A percentile compares a stretch with the other conserved stretches of the same genome.
phyloP scores from a whole-genome alignment of 1,284 basidiomycete genomes.

The Ceratobasidium sp. region DNA sequence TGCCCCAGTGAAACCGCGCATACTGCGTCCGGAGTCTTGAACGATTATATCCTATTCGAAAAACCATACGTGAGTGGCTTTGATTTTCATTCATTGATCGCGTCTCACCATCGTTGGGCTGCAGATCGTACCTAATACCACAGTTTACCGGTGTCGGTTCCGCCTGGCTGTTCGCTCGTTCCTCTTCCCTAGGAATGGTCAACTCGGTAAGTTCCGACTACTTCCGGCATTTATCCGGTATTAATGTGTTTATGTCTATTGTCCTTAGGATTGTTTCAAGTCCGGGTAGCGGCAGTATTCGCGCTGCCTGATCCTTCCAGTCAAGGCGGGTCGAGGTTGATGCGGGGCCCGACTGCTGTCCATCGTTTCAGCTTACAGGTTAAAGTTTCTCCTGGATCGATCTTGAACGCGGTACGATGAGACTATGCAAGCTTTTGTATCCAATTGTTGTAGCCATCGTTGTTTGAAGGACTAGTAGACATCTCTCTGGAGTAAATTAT shows the following conservation, averaged over 20 bases:
- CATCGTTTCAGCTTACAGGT: constrained; percentile 43
- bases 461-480: too few relatives aligned
- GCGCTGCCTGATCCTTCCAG: constrained; percentile 27
- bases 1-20: constrained; percentile 27
- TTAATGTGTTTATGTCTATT: neutral
- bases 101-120: neutral
- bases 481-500: too few relatives aligned
- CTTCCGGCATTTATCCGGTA: constrained; percentile 1
- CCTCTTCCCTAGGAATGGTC: constrained; percentile 35
- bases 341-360: constrained; percentile 30
- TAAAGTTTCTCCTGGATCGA: constrained; percentile 43
- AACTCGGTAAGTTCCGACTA: constrained; percentile 18
- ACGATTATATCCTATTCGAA: constrained; percentile 42
- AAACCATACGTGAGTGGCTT: constrained; percentile 30
- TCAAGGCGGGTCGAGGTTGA: constrained; percentile 19
- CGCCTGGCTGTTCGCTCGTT: constrained; percentile 29
- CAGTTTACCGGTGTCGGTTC: constrained; percentile 40
- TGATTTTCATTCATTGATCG: neutral
- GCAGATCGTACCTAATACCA: constrained; percentile 33
- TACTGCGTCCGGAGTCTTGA: constrained; percentile 26
- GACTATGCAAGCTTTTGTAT: neutral
- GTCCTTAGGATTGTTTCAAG: constrained; percentile 36
- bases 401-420: constrained; percentile 42
- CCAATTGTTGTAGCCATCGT: constrained; percentile 4
- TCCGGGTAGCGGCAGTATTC: constrained; percentile 29